Conservation (phyloP, 2,329 filamentous ascomycete species). For the Colletotrichum sp. region DNA sequence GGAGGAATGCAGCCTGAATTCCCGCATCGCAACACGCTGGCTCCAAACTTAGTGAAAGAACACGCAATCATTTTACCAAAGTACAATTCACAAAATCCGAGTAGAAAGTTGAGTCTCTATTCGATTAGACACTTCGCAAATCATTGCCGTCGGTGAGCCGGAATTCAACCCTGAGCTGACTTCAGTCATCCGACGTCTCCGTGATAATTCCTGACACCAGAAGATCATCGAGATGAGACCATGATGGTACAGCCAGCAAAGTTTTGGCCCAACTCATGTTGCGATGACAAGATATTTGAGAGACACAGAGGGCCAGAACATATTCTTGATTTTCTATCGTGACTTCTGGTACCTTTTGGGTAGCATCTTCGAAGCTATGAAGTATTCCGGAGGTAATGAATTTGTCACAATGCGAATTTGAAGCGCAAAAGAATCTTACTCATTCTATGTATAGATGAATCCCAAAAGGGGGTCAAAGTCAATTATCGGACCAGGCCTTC, state of each 20-base stretch:
- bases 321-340: neutral
- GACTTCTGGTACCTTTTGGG: neutral
- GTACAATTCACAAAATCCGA: neutral
- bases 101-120: neutral
- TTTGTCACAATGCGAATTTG: neutral
- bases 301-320: accelerated
- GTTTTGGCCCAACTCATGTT: neutral
- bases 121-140: neutral
- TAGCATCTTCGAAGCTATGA: neutral
- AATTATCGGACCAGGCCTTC: neutral
- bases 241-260: neutral
- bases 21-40: neutral
- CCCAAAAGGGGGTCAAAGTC: neutral
- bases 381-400: neutral
- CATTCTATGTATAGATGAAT: neutral
- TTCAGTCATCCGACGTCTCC: neutral
- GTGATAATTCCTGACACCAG: neutral
- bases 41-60: accelerated
- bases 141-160: neutral
- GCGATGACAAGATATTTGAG: accelerated
- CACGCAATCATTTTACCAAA: neutral
- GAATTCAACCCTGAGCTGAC: neutral
- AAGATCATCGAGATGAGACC: neutral
- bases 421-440: neutral
- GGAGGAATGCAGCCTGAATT: neutral